Percentiles rank a stretch among this genome's conserved stretches.
Conservation (phyloP, 2,329 filamentous ascomycete species). For the Neonectria neomacrospora region DNA sequence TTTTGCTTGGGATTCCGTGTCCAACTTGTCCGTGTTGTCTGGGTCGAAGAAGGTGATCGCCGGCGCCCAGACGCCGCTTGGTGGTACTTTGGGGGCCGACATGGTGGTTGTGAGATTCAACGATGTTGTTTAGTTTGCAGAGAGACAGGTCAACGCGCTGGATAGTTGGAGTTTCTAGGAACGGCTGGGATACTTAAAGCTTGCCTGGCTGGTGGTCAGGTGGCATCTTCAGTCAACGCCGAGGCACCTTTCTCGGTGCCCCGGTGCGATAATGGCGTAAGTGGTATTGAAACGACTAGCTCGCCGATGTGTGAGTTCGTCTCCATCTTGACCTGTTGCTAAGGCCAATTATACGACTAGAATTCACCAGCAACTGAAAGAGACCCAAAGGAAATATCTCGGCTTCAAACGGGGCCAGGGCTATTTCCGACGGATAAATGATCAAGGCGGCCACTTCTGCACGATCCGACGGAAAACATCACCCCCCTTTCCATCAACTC, state of each 20-base stretch:
- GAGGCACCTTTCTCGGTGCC: not conserved
- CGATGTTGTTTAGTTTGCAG: not conserved
- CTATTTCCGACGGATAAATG: conserved; percentile 3
- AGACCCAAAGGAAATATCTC: too few relatives aligned
- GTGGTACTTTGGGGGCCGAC: conserved; percentile 34
- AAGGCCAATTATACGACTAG: not conserved
- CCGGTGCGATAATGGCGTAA: not conserved
- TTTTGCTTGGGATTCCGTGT: conserved; percentile 58
- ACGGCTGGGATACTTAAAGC: conserved; percentile 35
- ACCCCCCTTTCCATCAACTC: not conserved
- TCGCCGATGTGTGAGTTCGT: not conserved
- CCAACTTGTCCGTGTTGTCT: conserved; percentile 57
- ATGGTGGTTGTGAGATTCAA: conserved; percentile 14
- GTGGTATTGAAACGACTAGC: not conserved
- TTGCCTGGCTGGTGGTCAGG: not conserved
- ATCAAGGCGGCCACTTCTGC: not conserved
- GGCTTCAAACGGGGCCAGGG: not conserved
- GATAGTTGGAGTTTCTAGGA: not conserved
- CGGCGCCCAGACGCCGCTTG: conserved; percentile 61
- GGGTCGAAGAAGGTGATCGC: conserved; percentile 66
- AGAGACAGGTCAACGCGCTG: not conserved
- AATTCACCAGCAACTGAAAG: not conserved
- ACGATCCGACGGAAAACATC: not conserved
- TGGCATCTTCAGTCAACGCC: not conserved
- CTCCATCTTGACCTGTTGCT: not conserved